Conservation (phyloP, 176 grass and related monocot species). For the Triticum timopheevii region DNA sequence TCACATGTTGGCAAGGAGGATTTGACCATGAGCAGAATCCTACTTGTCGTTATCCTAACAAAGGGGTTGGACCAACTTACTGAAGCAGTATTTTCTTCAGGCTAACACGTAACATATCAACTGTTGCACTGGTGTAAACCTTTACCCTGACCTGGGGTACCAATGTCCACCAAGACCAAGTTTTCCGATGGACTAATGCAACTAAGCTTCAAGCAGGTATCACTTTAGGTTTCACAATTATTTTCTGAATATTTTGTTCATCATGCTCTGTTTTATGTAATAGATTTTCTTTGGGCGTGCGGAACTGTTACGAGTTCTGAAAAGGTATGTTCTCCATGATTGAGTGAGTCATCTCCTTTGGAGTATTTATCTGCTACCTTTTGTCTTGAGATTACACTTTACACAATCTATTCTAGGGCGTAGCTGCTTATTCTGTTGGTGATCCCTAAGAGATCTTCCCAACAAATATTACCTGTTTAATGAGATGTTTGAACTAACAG, state of each 20-base stretch:
- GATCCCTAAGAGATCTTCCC: neutral
- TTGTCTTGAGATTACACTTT: neutral
- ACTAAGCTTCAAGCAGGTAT: too few species aligned
- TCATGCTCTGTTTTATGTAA: neutral
- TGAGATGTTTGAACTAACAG: slow-evolving; percentile 33
- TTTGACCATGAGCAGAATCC: slow-evolving; percentile 29
- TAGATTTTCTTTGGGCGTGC: neutral
- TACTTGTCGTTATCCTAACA: neutral
- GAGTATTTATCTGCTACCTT: neutral
- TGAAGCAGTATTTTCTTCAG: neutral
- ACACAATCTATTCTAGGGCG: neutral
- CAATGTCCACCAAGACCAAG: too few species aligned
- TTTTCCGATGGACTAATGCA: too few species aligned
- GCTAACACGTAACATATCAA: slow-evolving; percentile 16
- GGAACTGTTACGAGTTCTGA: neutral
- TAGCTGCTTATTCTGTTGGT: slow-evolving; percentile 15
- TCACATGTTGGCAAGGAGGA: slow-evolving; percentile 19
- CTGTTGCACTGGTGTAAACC: neutral
- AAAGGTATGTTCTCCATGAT: neutral
- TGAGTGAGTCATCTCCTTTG: neutral
- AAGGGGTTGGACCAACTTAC: slow-evolving; percentile 25
- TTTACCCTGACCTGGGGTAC: too few species aligned
- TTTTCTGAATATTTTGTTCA: neutral
- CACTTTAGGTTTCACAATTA: too few species aligned
- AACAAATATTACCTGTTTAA: slow-evolving; percentile 25